A percentile compares a stretch with the other conserved stretches of the same genome.
phyloP scores from a whole-genome alignment of 148 eudicot genomes.

The Vaccinium myrtillus region DNA sequence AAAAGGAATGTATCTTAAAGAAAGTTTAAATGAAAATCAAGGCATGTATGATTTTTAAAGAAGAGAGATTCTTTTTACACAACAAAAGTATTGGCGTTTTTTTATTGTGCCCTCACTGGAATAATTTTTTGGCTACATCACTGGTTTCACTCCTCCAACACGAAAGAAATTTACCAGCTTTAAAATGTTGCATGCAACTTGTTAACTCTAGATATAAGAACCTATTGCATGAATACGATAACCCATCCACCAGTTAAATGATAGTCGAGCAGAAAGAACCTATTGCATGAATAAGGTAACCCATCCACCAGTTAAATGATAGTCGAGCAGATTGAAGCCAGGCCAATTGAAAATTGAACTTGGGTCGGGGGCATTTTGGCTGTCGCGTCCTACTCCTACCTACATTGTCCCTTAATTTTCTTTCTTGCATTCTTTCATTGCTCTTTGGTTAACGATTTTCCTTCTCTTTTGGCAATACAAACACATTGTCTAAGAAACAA shows the following conservation, averaged over 20 bases:
- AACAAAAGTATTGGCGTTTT: no score
- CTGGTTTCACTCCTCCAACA: background rate
- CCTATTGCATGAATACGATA: background rate
- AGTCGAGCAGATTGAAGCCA: slow-evolving; percentile 6
- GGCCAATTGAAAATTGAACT: background rate
- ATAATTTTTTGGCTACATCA: no score
- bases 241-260: background rate
- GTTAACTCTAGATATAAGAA: background rate
- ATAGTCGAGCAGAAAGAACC: background rate
- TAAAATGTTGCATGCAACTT: background rate
- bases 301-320: background rate
- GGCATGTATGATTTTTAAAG: no score
- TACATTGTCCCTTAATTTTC: background rate
- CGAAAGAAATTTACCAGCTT: background rate
- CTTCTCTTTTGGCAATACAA: background rate
- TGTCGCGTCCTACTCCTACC: background rate
- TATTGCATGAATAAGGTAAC: background rate
- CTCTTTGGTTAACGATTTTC: background rate
- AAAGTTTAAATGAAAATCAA: no score
- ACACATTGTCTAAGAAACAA: background rate
- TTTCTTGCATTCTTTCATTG: background rate
- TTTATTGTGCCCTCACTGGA: no score
- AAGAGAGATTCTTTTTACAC: no score
- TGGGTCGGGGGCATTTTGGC: background rate
- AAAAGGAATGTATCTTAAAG: no score